These are phyloP conservation scores for Triticum dicoccoides DNA, from an alignment of 176 grass and related monocot genomes.

Conservation along the genomic window DNA sequence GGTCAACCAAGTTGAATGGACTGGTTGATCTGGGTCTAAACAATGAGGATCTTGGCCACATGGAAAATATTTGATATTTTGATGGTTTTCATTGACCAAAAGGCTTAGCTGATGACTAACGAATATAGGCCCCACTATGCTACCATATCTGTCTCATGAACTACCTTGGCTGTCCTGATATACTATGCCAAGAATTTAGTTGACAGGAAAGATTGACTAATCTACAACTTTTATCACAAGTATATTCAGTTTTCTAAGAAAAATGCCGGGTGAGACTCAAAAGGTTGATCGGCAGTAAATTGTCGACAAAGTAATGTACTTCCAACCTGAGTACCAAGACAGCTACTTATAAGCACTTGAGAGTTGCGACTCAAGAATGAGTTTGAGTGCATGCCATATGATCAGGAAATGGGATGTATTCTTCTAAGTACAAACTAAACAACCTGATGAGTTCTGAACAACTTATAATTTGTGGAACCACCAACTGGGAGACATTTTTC, in stretches of 20 bases:
- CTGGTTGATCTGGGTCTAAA: not conserved
- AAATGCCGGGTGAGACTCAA: not conserved
- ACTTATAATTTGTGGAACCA: not conserved
- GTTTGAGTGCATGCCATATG: not conserved
- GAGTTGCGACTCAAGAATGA: not conserved
- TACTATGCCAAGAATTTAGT: not conserved
- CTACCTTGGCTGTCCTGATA: not conserved
- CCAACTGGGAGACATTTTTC: not conserved
- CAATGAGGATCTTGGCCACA: not conserved
- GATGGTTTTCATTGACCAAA: not conserved
- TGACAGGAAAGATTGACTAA: not conserved
- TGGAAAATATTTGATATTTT: not conserved
- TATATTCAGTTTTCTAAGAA: not conserved
- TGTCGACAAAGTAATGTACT: not conserved
- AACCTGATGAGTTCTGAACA: not conserved
- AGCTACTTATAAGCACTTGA: slow-evolving; percentile 4
- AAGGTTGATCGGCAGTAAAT: not conserved
- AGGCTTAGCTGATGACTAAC: not conserved
- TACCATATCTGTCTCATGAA: slow-evolving; percentile 10
- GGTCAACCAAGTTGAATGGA: slow-evolving; percentile 15
- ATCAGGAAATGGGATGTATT: slow-evolving; percentile 7
- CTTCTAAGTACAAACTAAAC: not conserved
- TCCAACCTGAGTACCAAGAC: not conserved
- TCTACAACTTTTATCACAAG: not conserved
- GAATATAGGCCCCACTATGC: not conserved